These are phyloP conservation scores for Jasminum sambac DNA, from an alignment of 257 asterid genomes.

Conservation along the genomic window DNA sequence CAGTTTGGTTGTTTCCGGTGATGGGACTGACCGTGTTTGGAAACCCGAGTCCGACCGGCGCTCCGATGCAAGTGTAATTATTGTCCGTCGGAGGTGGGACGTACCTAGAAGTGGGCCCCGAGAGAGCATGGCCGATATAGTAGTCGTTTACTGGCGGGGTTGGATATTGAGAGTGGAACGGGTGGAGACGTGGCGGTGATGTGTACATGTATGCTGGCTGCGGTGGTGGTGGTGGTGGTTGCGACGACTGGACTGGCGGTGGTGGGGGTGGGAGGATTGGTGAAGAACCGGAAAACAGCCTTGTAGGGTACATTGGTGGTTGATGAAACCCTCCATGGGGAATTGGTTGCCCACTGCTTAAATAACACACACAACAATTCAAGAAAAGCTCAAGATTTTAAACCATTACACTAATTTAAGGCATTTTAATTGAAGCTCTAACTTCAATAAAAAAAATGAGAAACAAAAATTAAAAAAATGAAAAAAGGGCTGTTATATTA, in stretches of 20 bases:
- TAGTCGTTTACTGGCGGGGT: constrained; percentile 45
- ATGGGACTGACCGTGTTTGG: constrained; percentile 19
- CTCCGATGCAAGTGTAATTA: constrained; percentile 81
- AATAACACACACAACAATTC: not conserved
- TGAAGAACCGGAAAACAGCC: constrained; percentile 45
- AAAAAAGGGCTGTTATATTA: not conserved
- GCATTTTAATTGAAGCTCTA: not conserved
- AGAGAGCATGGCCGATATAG: constrained; percentile 60
- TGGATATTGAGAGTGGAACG: constrained; percentile 51
- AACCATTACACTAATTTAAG: not conserved
- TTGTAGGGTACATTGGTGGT: constrained; percentile 52
- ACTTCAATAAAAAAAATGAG: not conserved
- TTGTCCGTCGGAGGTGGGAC: constrained; percentile 24
- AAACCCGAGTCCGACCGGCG: constrained; percentile 61
- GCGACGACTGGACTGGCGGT: constrained; percentile 26
- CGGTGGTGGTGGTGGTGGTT: constrained; percentile 22
- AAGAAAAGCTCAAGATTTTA: not conserved
- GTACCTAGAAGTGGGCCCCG: constrained; percentile 29
- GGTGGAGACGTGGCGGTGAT: constrained; percentile 48
- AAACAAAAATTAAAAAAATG: not conserved
- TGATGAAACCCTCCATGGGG: constrained; percentile 60
- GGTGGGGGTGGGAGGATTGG: constrained; percentile 38
- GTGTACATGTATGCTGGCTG: constrained; percentile 44
- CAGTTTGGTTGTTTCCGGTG: not conserved
- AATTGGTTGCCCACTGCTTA: constrained; percentile 53